Base-by-base conservation (phyloP, 805 yeast species). In the Candida peoriensis region DNA sequence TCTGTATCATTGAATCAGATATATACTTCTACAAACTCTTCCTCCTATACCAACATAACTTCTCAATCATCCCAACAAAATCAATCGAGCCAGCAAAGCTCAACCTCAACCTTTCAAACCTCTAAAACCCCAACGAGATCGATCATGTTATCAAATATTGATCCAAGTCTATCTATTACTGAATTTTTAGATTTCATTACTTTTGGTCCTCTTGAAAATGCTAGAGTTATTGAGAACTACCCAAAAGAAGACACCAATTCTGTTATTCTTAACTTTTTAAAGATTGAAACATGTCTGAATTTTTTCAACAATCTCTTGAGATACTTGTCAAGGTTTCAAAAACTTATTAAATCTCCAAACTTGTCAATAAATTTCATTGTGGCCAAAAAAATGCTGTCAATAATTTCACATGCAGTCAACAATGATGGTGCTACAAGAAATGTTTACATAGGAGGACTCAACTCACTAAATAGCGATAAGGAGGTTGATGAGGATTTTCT, bases 371-470 rank as follows among this genome's bases (percentile, higher is more conserved):
- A 53, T 33, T 64, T 63, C 41, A 60, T 63, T 1, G 39, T 43
- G 1, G 33, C 57, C 20, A 58, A 58, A 30, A 55, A 58, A n/a
- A 19, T 44, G 5, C 28, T 51, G 7, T 43, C 54, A 6, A 43
- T 44, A 33, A 46, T 54, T 21, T 43, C 59, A 15, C 41, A 55
- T 11, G 61, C 64, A 6, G 84, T 93, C 34, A 76, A 78, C 37
- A 75, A 85, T 43, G 90, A 86, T 47, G 87, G 89, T 28, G 97
- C 97, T 3, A 85, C 97, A 15, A 76, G 98, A 64, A 88, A 89
- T 54, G 96, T 90, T 16, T 88, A 83, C 53, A 66, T 90, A 40
- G 96, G 96, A 11, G 77, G 77, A 45, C 64, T 89, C 36, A 73
- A 76, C 37, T 75, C 75, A 24, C 48, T 62, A 11, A n/a, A n/a